Base-by-base conservation (phyloP, 768 basidiomycete genomes). In the Termitomyces bulborhizus region DNA sequence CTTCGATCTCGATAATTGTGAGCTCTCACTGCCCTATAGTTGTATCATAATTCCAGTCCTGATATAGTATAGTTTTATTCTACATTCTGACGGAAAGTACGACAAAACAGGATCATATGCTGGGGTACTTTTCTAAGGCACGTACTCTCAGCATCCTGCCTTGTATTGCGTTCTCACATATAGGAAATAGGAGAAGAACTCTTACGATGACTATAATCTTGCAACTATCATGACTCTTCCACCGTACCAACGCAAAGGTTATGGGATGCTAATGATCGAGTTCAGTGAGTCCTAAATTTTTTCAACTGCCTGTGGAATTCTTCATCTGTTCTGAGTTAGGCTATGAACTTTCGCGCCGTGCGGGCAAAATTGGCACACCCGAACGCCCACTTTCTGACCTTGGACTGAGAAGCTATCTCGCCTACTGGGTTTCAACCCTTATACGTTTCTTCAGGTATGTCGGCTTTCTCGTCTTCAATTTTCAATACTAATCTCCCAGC, bases 141-240 rank as follows among this genome's bases (percentile, higher is more conserved):
- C 26, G 61, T 57, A 15, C 21, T 29, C 0, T 39, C 29, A 21
- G 24, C 21, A 15, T 29, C 47, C 53, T 51, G 16, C 26, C 16
- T 44, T 26, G 13, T 45, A n/a, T 27, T 9, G 27, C 40, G 46
- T 31, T 13, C 29, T 53, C 26, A 31, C 56, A 13, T 31, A 6
- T 2, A 3, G 29, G 16, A 26, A 34, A 6, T 52, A 95, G 91
- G 97, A 99, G 72, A 98, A 98, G 67, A 68, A 88, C 32, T 96
- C 95, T 1, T 96, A 93, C 60, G 97, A 99, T 62, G 91, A 96
- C 62, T 97, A 95, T 72, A 99, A 99, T 65, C 80, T 99, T 8
- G 96, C 96, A 3, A 95, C 93, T 69, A 99, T 99, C 63, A 86
- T 98, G 62, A 91, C 90, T 6, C 82, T 99, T 41, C 97, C 97